These are phyloP conservation scores for Exserohilum rostratum DNA, from an alignment of 2,329 filamentous ascomycete genomes.

Conservation along the genomic window DNA sequence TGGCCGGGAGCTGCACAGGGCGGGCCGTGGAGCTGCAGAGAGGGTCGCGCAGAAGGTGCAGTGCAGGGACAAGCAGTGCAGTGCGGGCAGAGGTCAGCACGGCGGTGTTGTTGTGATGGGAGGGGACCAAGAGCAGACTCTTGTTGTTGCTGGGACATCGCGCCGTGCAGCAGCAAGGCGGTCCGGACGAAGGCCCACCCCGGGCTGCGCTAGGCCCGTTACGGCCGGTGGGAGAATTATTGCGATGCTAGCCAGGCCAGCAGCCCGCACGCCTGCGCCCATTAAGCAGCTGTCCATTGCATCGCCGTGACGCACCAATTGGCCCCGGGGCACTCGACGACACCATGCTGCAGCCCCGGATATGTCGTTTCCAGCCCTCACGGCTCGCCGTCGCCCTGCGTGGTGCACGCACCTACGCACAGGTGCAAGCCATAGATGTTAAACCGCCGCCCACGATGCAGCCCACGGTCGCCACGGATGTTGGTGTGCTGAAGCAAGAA, in stretches of 20 bases:
- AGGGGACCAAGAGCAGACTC: constrained; percentile 10
- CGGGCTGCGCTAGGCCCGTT: constrained; percentile 30
- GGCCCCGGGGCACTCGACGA: constrained; percentile 16
- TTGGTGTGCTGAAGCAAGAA: constrained; percentile 27
- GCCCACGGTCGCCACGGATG: constrained; percentile 42
- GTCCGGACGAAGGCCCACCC: constrained; percentile 12
- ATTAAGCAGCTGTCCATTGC: constrained; percentile 28
- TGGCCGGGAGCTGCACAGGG: background rate
- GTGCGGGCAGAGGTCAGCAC: background rate
- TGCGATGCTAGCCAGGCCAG: constrained; percentile 29
- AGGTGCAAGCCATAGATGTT: constrained; percentile 47
- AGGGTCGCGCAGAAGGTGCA: constrained; percentile 17
- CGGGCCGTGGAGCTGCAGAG: background rate
- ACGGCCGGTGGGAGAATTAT: constrained; percentile 40
- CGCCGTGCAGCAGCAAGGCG: constrained; percentile 14
- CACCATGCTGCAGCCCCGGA: constrained; percentile 70
- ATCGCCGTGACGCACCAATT: constrained; percentile 16
- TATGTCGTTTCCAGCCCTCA: constrained; percentile 61
- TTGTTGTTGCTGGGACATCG: constrained; percentile 25
- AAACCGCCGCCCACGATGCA: constrained; percentile 39
- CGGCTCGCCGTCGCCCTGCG: constrained; percentile 57
- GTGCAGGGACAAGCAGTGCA: constrained; percentile 9
- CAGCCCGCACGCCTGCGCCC: constrained; percentile 23
- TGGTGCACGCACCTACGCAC: constrained; percentile 60
- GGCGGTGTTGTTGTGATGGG: constrained; percentile 21